Evolutionary conservation across 73 alveolate genomes (phyloP), one percentile per base, ranked within the genome.

Genomic region (Durusdinium trenchii): DNA sequence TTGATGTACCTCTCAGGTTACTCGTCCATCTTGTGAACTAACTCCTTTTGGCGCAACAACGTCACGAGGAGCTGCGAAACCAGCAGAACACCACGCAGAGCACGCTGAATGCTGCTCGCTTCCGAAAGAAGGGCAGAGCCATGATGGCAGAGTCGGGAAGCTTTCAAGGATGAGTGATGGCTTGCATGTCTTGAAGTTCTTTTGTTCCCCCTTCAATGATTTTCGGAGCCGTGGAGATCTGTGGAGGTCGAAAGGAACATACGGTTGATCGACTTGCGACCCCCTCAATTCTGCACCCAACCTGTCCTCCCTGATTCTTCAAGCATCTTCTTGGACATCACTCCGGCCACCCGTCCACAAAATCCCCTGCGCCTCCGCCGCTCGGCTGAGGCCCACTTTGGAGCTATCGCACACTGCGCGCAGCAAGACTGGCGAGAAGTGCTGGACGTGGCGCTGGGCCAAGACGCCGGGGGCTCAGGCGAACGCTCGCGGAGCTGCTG

Each of bases 381-480:
- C n/a, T n/a, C 69, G 69, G 40, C 20, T 14, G 57, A 81, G 91
- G 91, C 32, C 42, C 48, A 64, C 50, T 81, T 32, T 30, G 91
- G 32, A 5, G 91, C 91, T 48, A 81, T 48, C 71, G 64, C 71
- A 4, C 26, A 48, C 51, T 81, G 91, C 35, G 23, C 91, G n/a
- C 3, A 64, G 32, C 71, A 48, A 6, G 91, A 81, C 69, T 81
- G 91, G 91, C 67, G 91, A 12, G 91, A 81, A 67, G 50, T 81
- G 91, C 48, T 81, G 35, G 50, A 81, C 12, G 91, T 81, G 91
- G 91, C 91, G 47, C 69, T 81, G 48, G 18, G 47, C 48, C 91
- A 47, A 9, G 91, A 81, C 28, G 91, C 28, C 10, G 36, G 91
- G 91, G 50, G 0, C n/a, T 67, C 47, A 45, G 32, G 87, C 12